Conservation (phyloP, 768 basidiomycete genomes). For the Guyanaporus albipodus region DNA sequence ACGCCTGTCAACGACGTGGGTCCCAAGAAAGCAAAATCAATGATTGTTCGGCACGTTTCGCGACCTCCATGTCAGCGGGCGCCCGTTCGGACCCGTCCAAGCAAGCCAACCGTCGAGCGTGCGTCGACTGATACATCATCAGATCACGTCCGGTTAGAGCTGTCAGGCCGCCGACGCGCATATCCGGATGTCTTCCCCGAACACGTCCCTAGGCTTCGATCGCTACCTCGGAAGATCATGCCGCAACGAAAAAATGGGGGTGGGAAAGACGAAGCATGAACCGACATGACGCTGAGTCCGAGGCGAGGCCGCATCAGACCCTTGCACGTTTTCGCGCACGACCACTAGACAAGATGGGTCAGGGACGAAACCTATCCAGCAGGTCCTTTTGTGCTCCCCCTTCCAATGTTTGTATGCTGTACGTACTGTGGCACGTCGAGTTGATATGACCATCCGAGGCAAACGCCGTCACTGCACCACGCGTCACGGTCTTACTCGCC, state of each 20-base stretch:
- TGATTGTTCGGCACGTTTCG: too few species aligned
- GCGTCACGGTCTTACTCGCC: neutral
- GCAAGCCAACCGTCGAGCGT: too few species aligned
- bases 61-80: too few species aligned
- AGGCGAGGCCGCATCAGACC: neutral
- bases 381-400: neutral
- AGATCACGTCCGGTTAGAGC: neutral
- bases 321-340: neutral
- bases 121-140: neutral
- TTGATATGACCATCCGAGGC: neutral
- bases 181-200: neutral
- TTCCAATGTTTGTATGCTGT: neutral
- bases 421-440: slow-evolving; percentile 5
- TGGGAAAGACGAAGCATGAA: slow-evolving; percentile 1
- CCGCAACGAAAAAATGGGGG: neutral
- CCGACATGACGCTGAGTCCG: neutral
- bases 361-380: neutral
- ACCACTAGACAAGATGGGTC: neutral
- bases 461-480: neutral
- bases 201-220: neutral
- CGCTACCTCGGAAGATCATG: neutral
- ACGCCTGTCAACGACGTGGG: too few species aligned
- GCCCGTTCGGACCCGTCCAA: neutral
- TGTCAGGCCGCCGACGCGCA: neutral
- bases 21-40: too few species aligned